Evolutionary conservation across 2,329 filamentous ascomycete species (phyloP).

Genomic region (Pyricularia sp.): DNA sequence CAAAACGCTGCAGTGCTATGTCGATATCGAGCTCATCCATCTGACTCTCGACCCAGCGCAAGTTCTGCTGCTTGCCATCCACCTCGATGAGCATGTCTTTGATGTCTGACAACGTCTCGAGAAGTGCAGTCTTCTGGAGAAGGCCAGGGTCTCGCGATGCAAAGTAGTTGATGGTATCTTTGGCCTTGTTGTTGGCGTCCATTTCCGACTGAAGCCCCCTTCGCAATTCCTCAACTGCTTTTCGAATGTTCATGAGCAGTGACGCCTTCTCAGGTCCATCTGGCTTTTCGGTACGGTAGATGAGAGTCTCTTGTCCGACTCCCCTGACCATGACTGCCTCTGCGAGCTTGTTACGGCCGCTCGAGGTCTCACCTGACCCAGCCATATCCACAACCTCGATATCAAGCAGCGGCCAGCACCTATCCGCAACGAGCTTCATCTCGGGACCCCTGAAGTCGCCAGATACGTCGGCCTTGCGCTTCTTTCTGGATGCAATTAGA

Average conservation of each 20-base stretch:
- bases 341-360: conserved; percentile 53
- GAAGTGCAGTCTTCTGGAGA: conserved; percentile 68
- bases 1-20: conserved; percentile 83
- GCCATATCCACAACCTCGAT: conserved; percentile 88
- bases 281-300: conserved; percentile 80
- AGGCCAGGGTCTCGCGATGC: conserved; percentile 68
- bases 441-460: conserved; percentile 39
- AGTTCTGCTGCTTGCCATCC: conserved; percentile 90
- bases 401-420: conserved; percentile 89
- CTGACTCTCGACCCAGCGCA: conserved; percentile 91
- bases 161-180: conserved; percentile 80
- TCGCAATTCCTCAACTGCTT: conserved; percentile 84
- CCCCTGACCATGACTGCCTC: conserved; percentile 86
- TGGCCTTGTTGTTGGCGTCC: conserved; percentile 74
- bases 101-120: conserved; percentile 68
- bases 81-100: conserved; percentile 91
- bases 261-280: conserved; percentile 71
- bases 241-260: conserved; percentile 81
- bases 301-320: conserved; percentile 83
- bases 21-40: conserved; percentile 95
- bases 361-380: conserved; percentile 49
- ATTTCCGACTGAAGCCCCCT: conserved; percentile 79
- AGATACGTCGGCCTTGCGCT: conserved; percentile 69
- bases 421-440: conserved; percentile 80
- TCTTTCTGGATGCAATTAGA: conserved; percentile 83